These are phyloP conservation scores for Cadophora luteo-olivacea DNA, from an alignment of 2,329 filamentous ascomycete species.

Conservation along the genomic window DNA sequence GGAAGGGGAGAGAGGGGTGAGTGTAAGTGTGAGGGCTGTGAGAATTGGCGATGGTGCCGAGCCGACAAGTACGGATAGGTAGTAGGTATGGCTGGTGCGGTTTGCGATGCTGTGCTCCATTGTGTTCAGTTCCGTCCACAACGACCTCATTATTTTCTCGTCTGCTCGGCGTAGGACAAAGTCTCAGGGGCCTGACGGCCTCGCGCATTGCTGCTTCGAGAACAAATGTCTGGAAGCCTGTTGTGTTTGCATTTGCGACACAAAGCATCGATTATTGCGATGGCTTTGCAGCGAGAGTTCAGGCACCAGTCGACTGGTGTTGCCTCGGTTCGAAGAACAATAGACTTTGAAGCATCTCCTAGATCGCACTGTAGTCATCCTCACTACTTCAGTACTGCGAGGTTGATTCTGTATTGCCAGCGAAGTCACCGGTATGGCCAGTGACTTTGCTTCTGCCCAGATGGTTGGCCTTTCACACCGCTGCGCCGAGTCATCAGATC, in stretches of 20 bases:
- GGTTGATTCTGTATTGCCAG: not conserved
- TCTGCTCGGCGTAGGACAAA: conserved; percentile 12
- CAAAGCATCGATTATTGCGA: not conserved
- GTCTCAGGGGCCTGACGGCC: not conserved
- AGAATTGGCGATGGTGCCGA: not conserved
- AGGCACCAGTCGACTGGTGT: not conserved
- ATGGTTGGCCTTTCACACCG: no score
- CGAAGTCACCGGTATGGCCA: not conserved
- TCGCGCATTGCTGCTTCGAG: not conserved
- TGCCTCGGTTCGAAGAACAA: not conserved
- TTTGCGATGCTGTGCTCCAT: not conserved
- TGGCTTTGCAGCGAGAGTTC: not conserved
- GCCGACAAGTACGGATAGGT: not conserved
- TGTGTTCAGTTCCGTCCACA: not conserved
- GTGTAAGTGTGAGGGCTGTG: no score
- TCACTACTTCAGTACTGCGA: no score
- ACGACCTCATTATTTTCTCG: not conserved
- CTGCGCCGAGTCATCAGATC: conserved; percentile 9
- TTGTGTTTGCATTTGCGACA: conserved; percentile 9
- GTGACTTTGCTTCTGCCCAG: not conserved
- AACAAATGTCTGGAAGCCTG: conserved; percentile 15
- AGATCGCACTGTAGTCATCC: not conserved
- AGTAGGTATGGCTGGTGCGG: not conserved
- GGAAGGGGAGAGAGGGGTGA: not conserved
- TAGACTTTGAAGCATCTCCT: not conserved